These are phyloP conservation scores for Collybia sordida DNA, from an alignment of 768 basidiomycete species.

Conservation along the genomic window DNA sequence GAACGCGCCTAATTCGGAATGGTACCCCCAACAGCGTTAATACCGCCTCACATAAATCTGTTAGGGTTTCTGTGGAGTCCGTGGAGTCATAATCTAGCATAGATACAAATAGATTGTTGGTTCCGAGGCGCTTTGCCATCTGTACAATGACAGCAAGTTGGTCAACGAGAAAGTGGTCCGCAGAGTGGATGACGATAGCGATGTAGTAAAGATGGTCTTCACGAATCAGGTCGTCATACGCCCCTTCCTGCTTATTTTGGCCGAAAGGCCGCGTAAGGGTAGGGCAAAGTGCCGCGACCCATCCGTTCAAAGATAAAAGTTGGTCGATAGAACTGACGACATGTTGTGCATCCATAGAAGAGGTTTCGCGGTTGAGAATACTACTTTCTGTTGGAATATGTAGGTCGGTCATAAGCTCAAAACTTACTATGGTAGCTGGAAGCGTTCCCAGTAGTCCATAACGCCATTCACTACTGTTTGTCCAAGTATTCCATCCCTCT, in stretches of 20 bases:
- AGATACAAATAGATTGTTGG: constrained; percentile 90
- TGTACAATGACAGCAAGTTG: constrained; percentile 98
- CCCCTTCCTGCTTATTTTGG: constrained; percentile 80
- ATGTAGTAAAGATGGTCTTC: constrained; percentile 90
- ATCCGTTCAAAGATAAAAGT: constrained; percentile 92
- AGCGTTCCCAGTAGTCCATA: constrained; percentile 88
- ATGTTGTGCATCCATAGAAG: constrained; percentile 87
- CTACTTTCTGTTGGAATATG: constrained; percentile 31
- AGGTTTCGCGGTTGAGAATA: constrained; percentile 80
- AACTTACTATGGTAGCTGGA: constrained; percentile 87
- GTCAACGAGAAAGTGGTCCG: constrained; percentile 98
- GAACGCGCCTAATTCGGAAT: constrained; percentile 89
- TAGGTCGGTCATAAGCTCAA: background rate
- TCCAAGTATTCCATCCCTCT: constrained; percentile 77
- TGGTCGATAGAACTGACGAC: constrained; percentile 90
- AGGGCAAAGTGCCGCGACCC: constrained; percentile 96
- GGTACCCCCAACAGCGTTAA: constrained; percentile 91
- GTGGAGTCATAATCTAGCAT: constrained; percentile 97
- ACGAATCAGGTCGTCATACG: constrained; percentile 85
- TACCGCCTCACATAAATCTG: constrained; percentile 94
- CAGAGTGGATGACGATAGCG: constrained; percentile 94
- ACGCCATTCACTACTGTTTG: constrained; percentile 75
- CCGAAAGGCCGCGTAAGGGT: constrained; percentile 94
- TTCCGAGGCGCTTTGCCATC: constrained; percentile 87
- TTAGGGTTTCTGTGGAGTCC: constrained; percentile 92